Evolutionary conservation across 2,329 filamentous ascomycete genomes (phyloP).

Genomic region (Lasiodiplodia gonubiensis): DNA sequence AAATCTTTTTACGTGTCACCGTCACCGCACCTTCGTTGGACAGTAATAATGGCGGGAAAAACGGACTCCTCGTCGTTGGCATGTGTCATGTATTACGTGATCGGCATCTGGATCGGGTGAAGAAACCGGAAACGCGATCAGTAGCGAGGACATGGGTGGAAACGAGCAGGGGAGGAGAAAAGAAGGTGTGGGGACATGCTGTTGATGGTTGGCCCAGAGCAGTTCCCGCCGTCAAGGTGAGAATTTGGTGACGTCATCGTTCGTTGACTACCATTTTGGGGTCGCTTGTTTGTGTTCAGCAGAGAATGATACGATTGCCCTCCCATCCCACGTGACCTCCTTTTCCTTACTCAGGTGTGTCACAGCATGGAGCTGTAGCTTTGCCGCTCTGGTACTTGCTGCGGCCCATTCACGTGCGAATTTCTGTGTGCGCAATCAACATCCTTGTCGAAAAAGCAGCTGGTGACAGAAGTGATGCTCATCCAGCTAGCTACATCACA

Average conservation of each 20-base stretch:
- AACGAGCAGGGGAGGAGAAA: neutral
- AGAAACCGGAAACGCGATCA: neutral
- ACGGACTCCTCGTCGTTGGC: neutral
- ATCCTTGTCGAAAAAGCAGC: too few species aligned
- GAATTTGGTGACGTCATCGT: neutral
- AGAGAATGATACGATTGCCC: too few species aligned
- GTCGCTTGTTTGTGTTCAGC: neutral
- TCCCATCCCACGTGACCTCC: too few species aligned
- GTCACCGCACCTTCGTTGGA: neutral
- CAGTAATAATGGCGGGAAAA: neutral
- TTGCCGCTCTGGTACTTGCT: too few species aligned
- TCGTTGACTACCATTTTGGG: slow-evolving; percentile 4
- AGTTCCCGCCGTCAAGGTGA: neutral
- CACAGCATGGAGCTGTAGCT: too few species aligned
- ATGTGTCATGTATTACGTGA: neutral
- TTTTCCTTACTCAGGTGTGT: too few species aligned
- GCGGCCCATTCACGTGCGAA: too few species aligned
- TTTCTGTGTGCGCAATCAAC: too few species aligned
- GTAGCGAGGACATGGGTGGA: neutral
- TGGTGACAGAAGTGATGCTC: too few species aligned
- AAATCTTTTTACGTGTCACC: too few species aligned
- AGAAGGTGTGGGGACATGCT: neutral
- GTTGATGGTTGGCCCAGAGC: neutral
- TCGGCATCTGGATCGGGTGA: neutral
- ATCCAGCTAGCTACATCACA: too few species aligned